Conservation (phyloP, 2,329 filamentous ascomycete genomes). For the Paecilomyces sp. region DNA sequence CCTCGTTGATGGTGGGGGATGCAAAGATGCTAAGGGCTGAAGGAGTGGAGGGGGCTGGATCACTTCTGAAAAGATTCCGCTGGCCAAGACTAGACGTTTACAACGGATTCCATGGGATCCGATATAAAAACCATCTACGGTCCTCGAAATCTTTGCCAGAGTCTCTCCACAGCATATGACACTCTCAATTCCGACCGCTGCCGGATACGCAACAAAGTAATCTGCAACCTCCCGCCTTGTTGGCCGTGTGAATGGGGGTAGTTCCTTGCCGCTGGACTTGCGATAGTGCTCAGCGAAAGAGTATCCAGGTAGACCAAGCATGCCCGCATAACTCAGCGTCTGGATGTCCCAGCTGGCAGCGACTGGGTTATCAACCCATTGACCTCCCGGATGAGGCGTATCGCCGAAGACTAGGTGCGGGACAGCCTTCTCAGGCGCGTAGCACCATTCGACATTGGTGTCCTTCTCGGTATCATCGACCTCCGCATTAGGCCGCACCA, state of each 20-base stretch:
- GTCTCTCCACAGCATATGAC: conserved; percentile 37
- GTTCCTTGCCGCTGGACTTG: conserved; percentile 29
- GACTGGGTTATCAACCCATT: conserved; percentile 52
- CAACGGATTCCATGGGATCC: conserved; percentile 47
- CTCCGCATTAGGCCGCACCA: conserved; percentile 53
- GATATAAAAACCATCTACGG: conserved; percentile 42
- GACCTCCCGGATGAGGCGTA: conserved; percentile 46
- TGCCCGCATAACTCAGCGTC: conserved; percentile 55
- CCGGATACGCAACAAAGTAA: conserved; percentile 50
- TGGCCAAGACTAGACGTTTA: conserved; percentile 51
- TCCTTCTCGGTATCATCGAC: conserved; percentile 45
- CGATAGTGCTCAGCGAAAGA: conserved; percentile 49
- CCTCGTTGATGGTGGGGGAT: conserved; percentile 16
- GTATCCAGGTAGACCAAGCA: conserved; percentile 55
- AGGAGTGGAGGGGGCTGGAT: conserved; percentile 46
- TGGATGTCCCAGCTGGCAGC: conserved; percentile 50
- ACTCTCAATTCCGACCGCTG: conserved; percentile 45
- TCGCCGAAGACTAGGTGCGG: conserved; percentile 50
- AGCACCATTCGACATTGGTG: conserved; percentile 49
- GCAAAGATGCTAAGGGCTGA: conserved; percentile 32
- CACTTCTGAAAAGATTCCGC: conserved; percentile 51
- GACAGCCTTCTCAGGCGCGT: conserved; percentile 44
- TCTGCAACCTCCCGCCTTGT: conserved; percentile 48
- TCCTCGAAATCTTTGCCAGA: conserved; percentile 39
- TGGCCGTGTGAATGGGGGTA: conserved; percentile 49